A percentile compares a stretch with the other conserved stretches of the same genome.
Evolutionary conservation across 768 basidiomycete genomes (phyloP).

Genomic region (Suillus placidus): DNA sequence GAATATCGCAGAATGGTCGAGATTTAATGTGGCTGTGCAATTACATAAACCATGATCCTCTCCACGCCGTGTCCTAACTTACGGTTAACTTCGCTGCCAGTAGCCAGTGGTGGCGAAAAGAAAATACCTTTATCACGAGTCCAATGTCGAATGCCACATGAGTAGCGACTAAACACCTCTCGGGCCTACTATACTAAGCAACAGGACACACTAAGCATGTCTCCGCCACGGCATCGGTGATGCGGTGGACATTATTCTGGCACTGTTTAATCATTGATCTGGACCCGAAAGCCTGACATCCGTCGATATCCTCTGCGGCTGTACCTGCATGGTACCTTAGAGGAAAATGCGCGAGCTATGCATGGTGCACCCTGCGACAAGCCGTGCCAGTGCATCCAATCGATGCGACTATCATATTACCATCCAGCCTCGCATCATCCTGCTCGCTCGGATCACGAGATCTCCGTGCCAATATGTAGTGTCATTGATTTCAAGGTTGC

Average conservation of each 20-base stretch:
- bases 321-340: not conserved
- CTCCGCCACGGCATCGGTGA: not conserved
- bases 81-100: too few species aligned
- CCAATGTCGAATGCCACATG: not conserved
- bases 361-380: not conserved
- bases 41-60: not conserved
- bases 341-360: not conserved
- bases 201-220: not conserved
- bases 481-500: not conserved
- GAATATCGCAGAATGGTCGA: not conserved
- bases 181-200: not conserved
- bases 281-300: not conserved
- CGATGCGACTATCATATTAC: not conserved
- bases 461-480: not conserved
- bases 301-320: not conserved
- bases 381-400: not conserved
- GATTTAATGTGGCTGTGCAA: conserved; percentile 1
- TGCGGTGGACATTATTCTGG: not conserved
- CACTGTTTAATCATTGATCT: not conserved
- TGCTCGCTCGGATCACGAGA: conserved; percentile 6
- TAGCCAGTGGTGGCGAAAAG: too few species aligned
- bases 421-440: conserved; percentile 2
- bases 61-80: not conserved
- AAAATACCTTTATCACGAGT: not conserved
- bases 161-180: not conserved